These are phyloP conservation scores for Blastobotrys mokoenaii DNA, from an alignment of 805 yeast species.

Conservation along the genomic window DNA sequence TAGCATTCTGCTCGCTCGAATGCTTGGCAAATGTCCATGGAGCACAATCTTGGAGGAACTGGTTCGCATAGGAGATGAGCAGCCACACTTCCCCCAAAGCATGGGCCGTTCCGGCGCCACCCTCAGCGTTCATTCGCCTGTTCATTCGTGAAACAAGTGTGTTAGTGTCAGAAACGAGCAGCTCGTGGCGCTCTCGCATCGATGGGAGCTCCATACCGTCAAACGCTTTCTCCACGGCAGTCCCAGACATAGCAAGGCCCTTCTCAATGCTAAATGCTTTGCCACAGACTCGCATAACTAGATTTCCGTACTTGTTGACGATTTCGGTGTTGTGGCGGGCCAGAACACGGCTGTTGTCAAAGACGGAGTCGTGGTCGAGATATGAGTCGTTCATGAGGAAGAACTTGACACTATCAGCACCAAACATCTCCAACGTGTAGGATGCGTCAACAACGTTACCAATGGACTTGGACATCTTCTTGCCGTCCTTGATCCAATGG, in stretches of 20 bases:
- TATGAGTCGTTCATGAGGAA: conserved; percentile 70
- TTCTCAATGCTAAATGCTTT: conserved; percentile 50
- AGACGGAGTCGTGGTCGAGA: conserved; percentile 72
- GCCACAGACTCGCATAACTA: conserved; percentile 67
- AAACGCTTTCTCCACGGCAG: background rate
- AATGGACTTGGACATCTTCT: conserved; percentile 86
- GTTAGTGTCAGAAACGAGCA: conserved; percentile 30
- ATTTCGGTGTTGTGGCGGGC: conserved; percentile 39
- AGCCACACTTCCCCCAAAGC: conserved; percentile 55
- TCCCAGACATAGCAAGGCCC: conserved; percentile 25
- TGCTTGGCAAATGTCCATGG: conserved; percentile 60
- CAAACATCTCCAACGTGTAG: conserved; percentile 52
- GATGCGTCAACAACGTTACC: conserved; percentile 95
- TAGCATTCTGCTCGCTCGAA: conserved; percentile 37
- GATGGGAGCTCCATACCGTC: background rate
- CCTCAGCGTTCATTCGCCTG: conserved; percentile 27
- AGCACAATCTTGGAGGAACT: conserved; percentile 54
- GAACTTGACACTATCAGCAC: conserved; percentile 53
- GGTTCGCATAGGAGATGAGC: conserved; percentile 51
- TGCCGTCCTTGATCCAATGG: conserved; percentile 87
- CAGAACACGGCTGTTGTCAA: conserved; percentile 51
- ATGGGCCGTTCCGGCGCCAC: conserved; percentile 42
- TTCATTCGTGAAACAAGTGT: conserved; percentile 35
- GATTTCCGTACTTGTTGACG: conserved; percentile 76
- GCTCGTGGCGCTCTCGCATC: conserved; percentile 5